phyloP scores from a whole-genome alignment of 176 grass and related monocot genomes.

The Neostapfia colusana region DNA sequence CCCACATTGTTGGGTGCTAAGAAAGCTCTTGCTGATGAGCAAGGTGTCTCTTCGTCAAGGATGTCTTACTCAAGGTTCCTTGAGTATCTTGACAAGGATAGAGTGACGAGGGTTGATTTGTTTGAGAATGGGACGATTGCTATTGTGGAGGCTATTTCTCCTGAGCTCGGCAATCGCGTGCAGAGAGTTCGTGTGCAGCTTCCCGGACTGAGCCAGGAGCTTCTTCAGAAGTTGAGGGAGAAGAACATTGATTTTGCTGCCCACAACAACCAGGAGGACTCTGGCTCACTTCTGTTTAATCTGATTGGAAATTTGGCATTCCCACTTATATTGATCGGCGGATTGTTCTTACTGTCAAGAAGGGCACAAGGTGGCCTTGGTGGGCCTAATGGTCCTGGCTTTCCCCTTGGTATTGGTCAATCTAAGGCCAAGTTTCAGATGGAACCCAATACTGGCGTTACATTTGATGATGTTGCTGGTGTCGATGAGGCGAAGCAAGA shows the following conservation, averaged over 20 bases:
- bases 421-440: slow-evolving; percentile 98
- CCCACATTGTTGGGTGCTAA: slow-evolving; percentile 58
- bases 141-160: slow-evolving; percentile 90
- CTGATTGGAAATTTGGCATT: slow-evolving; percentile 95
- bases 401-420: slow-evolving; percentile 86
- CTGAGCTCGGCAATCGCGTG: slow-evolving; percentile 85
- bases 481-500: slow-evolving; percentile 95
- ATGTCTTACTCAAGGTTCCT: slow-evolving; percentile 98
- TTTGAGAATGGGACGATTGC: slow-evolving; percentile 95
- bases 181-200: slow-evolving; percentile 95
- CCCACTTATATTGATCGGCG: slow-evolving; percentile 92
- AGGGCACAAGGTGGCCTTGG: slow-evolving; percentile 81
- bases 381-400: slow-evolving; percentile 84
- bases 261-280: slow-evolving; percentile 91
- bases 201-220: slow-evolving; percentile 87
- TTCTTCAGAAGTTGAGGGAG: slow-evolving; percentile 91
- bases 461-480: slow-evolving; percentile 94
- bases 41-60: slow-evolving; percentile 88
- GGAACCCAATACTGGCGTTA: slow-evolving; percentile 97
- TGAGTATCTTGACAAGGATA: slow-evolving; percentile 94
- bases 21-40: slow-evolving; percentile 79
- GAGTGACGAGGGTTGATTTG: slow-evolving; percentile 90
- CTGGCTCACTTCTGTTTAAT: slow-evolving; percentile 83
- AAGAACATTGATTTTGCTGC: slow-evolving; percentile 98
- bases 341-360: slow-evolving; percentile 88